Evolutionary conservation across 129 eudicot genomes (phyloP).

Genomic region (Flaveria trinervia): DNA sequence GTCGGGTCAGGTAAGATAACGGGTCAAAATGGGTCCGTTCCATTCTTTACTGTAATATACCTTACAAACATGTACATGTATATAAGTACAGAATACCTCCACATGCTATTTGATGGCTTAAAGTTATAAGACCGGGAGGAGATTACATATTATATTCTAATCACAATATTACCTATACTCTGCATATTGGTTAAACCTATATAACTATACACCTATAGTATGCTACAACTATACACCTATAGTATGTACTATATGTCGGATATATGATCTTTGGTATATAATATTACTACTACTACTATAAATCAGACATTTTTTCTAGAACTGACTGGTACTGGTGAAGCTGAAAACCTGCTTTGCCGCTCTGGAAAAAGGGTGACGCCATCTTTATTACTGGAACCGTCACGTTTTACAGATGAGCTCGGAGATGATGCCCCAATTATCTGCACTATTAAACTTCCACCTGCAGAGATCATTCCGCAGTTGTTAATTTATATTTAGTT

Average conservation of each 20-base stretch:
- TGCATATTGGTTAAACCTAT: constrained; percentile 3
- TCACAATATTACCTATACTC: neutral
- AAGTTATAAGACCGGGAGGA: constrained; percentile 4
- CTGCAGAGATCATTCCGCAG: constrained; percentile 36
- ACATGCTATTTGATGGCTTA: neutral
- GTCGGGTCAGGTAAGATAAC: no score
- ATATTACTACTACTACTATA: constrained; percentile 35
- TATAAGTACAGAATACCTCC: neutral
- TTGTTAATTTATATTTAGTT: neutral
- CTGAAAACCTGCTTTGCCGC: constrained; percentile 42
- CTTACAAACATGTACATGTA: neutral
- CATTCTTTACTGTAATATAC: neutral
- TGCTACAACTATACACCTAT: neutral
- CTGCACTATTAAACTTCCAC: constrained; percentile 88
- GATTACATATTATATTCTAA: constrained; percentile 10
- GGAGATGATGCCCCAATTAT: constrained; percentile 59
- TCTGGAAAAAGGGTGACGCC: constrained; percentile 37
- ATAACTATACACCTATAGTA: neutral
- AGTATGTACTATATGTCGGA: neutral
- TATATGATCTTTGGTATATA: neutral
- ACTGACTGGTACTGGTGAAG: constrained; percentile 53
- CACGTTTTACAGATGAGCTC: constrained; percentile 14
- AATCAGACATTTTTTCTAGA: constrained; percentile 42
- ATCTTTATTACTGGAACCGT: constrained; percentile 24
- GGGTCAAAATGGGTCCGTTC: no score